Evolutionary conservation across 2,329 filamentous ascomycete genomes (phyloP).

Genomic region (Huntiella bhutanensis): DNA sequence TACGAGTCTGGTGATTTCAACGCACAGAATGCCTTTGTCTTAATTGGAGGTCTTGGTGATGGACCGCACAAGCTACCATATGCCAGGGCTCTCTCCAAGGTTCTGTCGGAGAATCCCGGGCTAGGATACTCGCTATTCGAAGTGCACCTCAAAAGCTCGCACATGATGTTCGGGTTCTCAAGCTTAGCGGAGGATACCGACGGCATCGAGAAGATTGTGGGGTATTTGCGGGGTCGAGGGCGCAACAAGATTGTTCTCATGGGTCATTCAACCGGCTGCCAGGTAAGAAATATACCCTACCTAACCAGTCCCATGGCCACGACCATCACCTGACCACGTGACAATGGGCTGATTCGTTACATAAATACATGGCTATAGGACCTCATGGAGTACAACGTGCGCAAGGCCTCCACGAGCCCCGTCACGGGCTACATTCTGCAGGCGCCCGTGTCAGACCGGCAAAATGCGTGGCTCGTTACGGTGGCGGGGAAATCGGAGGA

Average conservation of each 20-base stretch:
- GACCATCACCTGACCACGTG: background rate
- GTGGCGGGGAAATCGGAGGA: background rate
- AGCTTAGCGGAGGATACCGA: conserved; percentile 32
- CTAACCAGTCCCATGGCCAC: background rate
- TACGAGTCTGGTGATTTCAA: conserved; percentile 27
- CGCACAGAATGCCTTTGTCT: conserved; percentile 41
- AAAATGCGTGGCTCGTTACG: conserved; percentile 34
- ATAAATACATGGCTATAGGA: conserved; percentile 22
- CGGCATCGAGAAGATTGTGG: conserved; percentile 33
- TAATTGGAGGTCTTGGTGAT: conserved; percentile 52
- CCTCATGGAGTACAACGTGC: conserved; percentile 34
- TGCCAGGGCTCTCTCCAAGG: conserved; percentile 26
- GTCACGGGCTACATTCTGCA: conserved; percentile 66
- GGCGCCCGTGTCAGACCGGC: conserved; percentile 60
- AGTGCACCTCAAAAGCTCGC: conserved; percentile 35
- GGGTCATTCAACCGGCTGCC: conserved; percentile 40
- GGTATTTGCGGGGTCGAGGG: conserved; percentile 32
- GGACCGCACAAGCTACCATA: conserved; percentile 48
- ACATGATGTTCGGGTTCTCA: conserved; percentile 30
- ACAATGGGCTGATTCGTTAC: background rate
- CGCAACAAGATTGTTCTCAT: conserved; percentile 34
- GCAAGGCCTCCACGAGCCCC: conserved; percentile 25
- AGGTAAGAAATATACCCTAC: conserved; percentile 20
- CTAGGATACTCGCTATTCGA: conserved; percentile 36
- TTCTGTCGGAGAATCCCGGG: conserved; percentile 21